Base-by-base conservation (phyloP, 495 filamentous ascomycete species). In the Hypoxylon intermedium region DNA sequence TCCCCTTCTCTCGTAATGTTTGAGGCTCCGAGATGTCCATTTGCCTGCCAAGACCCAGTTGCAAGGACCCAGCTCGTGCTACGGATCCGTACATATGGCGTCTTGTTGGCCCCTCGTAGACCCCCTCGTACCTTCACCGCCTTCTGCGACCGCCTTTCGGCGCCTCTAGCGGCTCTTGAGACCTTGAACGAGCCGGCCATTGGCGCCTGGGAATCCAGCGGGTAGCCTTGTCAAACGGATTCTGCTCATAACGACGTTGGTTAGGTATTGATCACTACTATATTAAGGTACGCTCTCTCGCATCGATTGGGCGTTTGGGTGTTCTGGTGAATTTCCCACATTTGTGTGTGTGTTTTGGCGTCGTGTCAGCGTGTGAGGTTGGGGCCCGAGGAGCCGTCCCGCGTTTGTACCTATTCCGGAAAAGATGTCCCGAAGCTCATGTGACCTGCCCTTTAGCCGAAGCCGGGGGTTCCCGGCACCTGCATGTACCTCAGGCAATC, bases 401-500 rank as follows among this genome's bases (percentile, higher is more conserved):
- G 44, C 46, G 12, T 47, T 15, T 15, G 31, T 42, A 19, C 62
- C 56, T 36, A 42, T 60, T 60, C 37, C 56, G 62, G 62, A 53
- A 65, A 65, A 65, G 55, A 65, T 65, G 51, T 53, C 55, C 62
- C 62, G 62, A 45, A 37, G 24, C 34, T 58, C 62, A 60, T 65
- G 56, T 65, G 55, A 60, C 56, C 46, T 55, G 0, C 31, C n/a
- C 33, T 65, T 60, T 60, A 65, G 44, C 62, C 62, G 62, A 65
- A 60, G 56, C 62, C 62, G 62, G 24, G 24, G 24, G 55, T 50
- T 20, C 16, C 60, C 60, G 60, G 54, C 60, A 64, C 52, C 18
- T 60, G 48, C 47, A 53, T 59, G 41, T n/a, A n/a, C n/a, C n/a
- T n/a, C 46, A 53, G 43, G 40, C 23, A 44, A 26, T 3, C 24